Base-by-base conservation (phyloP, 1,139 yeast genomes). In the Saccharomycopsis hybrid region DNA sequence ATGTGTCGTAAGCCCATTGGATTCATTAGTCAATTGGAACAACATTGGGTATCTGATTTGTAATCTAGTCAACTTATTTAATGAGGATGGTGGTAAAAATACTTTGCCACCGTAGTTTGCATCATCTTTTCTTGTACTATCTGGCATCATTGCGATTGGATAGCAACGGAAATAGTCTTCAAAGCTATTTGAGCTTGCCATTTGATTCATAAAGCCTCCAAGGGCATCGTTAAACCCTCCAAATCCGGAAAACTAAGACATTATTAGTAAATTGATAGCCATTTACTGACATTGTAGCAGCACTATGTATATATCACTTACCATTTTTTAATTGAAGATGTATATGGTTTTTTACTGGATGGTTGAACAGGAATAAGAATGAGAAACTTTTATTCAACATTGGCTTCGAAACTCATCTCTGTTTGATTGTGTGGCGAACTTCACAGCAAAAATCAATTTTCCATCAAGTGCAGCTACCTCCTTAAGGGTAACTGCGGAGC, bases 41-140 rank as follows among this genome's bases (percentile, higher is more conserved):
- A 92, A 72, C 98, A 94, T 94, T 1, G 99, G 98, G 61, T 94
- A 94, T 57, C 96, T 73, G 50, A 94, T 88, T 62, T 90, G 94
- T 41, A 83, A 66, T 87, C 83, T 82, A 5, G 96, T 87, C 54
- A 94, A 73, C 62, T 85, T 89, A 65, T 84, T 85, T 57, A 94
- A 74, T 1, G 97, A 94, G 44, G 96, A 86, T 27, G 96, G 94
- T 3, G 99, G 99, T 52, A 92, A 67, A 57, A 90, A 89, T 55
- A 92, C 88, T 71, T 94, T 92, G 57, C 98, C 99, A n/a, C 98
- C 97, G 65, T 69, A 90, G 62, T 92, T 90, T 54, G 95, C 84
- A 56, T 82, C 88, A 54, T 84, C 92, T 59, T 82, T 84, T 38
- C 95, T 72, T 41, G 76, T 79, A 54, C 74, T 70, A 56, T 88